Base-by-base conservation (phyloP, 2,329 filamentous ascomycete species). In the Talaromyces sp. region DNA sequence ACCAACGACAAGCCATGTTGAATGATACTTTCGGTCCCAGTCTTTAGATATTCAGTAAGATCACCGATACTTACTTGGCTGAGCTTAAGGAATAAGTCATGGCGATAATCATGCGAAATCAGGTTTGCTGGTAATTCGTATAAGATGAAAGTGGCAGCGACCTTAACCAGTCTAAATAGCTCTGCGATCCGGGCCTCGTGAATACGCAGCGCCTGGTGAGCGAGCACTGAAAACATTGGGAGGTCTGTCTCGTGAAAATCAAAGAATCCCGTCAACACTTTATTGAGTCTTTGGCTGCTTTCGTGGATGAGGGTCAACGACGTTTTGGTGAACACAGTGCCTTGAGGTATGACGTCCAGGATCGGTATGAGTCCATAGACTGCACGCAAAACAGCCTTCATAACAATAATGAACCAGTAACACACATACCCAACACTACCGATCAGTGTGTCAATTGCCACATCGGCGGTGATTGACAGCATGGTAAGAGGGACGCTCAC, bases 371-470 rank as follows among this genome's bases (percentile, higher is more conserved):
- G 52, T 39, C 68, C 62, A 30, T 67, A 66, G n/a, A 78, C 65
- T 7, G 74, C 75, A 53, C 71, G 70, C 15, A 78, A 61, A 5
- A 73, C 28, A 22, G 70, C 54, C 57, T 70, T 75, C 64, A 70
- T 67, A 6, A 74, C 63, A 39, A 77, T 65, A 58, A 69, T 78
- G 36, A 70, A 63, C 66, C 68, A 72, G 62, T 78, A 81, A 60
- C 80, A 73, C 33, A 77, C 55, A 62, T 80, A 78, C 2, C 88
- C 90, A 22, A 86, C 78, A 33, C 85, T 70, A 44, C 90, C 83
- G n/a, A 95, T 82, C 3, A 83, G 82, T 4, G 85, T 77, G 71
- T 98, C 93, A 64, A 96, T 89, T 32, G 92, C 74, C 52, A 96
- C 81, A 69, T 92, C 92, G n/a, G 90, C 89, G 47, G 88, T 73